Evolutionary conservation across 371 early-diverging fungal genomes (phyloP), one percentile per base, ranked within the genome.

Genomic region (Conidiobolus incongruus): DNA sequence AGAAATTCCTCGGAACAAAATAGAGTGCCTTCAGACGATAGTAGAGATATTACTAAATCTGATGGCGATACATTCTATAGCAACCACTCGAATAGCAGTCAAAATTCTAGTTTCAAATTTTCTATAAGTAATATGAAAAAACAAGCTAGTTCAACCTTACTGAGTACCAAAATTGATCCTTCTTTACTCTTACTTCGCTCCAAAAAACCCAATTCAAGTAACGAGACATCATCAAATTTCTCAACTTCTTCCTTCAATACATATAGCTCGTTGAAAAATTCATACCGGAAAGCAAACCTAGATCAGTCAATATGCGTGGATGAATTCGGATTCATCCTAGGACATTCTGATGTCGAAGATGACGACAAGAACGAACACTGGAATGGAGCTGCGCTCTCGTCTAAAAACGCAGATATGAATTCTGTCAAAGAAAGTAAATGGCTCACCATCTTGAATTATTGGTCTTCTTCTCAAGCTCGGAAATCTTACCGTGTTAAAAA

Each of bases 301-400:
- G 21, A 43, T 13, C 34, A 43, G 5, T 5, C 5, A 4, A 17
- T 43, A 26, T 12, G n/a, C 1, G 30, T 38, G 2, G 37, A 45
- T 45, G 19, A 68, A 45, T 68, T 65, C 48, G 75, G 75, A 1
- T 72, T 75, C 38, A 51, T 72, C n/a, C 45, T 55, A 39, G 53
- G 57, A 34, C 47, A 56, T 48, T 45, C 49, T 44, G 59, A 63
- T 33, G 54, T 47, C n/a, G 54, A 58, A 35, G 49, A 45, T 43
- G 50, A 47, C 38, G 52, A 50, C 1, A 34, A 21, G 1, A 13
- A 46, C 6, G 49, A 49, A 19, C 50, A 52, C 8, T n/a, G 13
- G 2, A 49, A 50, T 21, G 30, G 37, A 23, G 7, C 10, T 37
- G 35, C 1, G 17, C 39, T 32, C 12, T 0, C 0, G 50, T 31